Conservation (phyloP, 441 rosid species). For the Eruca vesicaria region DNA sequence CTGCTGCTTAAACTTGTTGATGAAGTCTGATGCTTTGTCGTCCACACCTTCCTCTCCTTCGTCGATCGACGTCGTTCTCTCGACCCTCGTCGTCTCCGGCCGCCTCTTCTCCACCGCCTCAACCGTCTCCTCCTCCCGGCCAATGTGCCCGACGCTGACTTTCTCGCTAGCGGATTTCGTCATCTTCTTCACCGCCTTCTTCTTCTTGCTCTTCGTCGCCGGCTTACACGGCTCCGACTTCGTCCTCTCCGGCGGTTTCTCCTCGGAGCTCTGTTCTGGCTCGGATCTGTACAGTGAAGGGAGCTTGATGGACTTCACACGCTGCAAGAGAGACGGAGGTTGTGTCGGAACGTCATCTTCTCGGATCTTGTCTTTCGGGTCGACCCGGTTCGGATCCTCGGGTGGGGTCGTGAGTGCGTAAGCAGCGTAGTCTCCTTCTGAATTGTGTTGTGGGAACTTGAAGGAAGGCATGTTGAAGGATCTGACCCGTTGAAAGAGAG, state of each 20-base stretch:
- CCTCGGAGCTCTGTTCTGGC: constrained; percentile 6
- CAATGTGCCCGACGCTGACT: constrained; percentile 5
- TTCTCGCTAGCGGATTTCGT: constrained; percentile 72
- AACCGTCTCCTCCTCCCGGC: constrained; percentile 24
- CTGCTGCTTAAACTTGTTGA: constrained; percentile 75
- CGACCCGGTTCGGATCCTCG: constrained; percentile 11
- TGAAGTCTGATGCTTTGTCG: constrained; percentile 80
- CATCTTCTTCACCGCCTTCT: constrained; percentile 39
- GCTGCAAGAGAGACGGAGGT: constrained; percentile 49
- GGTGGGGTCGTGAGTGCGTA: constrained; percentile 12
- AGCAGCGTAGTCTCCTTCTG: constrained; percentile 25
- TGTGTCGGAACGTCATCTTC: background rate
- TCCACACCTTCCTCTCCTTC: constrained; percentile 57
- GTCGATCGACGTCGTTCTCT: constrained; percentile 36
- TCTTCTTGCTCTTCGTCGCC: constrained; percentile 22
- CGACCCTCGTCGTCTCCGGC: constrained; percentile 48
- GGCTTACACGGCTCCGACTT: constrained; percentile 47
- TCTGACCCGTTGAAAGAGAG: constrained; percentile 48
- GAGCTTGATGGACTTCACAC: constrained; percentile 55
- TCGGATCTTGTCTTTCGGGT: background rate
- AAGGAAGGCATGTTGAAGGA: constrained; percentile 48
- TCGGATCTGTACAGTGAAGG: constrained; percentile 36
- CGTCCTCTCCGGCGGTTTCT: constrained; percentile 11
- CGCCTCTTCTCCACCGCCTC: constrained; percentile 47
- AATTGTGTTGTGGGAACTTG: constrained; percentile 35